Evolutionary conservation across 345 rosid species (phyloP), one percentile per base, ranked within the genome.

Genomic region (Camelina laxa): DNA sequence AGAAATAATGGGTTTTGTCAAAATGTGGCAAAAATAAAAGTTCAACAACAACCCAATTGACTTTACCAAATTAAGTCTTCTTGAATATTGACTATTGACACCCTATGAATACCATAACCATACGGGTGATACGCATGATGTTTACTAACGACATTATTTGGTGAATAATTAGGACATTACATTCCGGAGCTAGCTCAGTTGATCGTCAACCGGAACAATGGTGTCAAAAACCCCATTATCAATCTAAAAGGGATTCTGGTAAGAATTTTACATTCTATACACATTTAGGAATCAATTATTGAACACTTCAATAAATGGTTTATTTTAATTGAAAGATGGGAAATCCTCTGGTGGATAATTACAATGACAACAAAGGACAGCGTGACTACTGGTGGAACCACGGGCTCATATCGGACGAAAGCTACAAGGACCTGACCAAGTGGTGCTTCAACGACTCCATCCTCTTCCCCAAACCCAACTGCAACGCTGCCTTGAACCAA

Each of bases 231-330:
- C 1, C 83, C 91, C 27, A 62, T 72, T 16, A 80, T 93, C 39
- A 91, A 91, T 73, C 87, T 91, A 75, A 76, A 84, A 83, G 98
- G 95, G 10, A 89, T 93, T 75, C 38, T 90, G 87, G 98, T 90
- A 60, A 83, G 82, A 6, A 33, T 4, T 54, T 21, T 3, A 21
- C 4, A 21, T 2, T 55, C 1, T 33, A 7, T 17, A 55, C 42
- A 9, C 71, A 15, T 51, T 69, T 55, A 7, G 0, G 30, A 30
- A 11, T 39, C 15, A 36, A 27, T 15, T 21, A 6, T 44, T 51
- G 31, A 21, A 50, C 36, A 66, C 57, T 41, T 66, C 51, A 8
- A 48, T 49, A 12, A 36, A 27, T 48, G 12, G 19, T 13, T 44
- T 41, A n/a, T 6, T 44, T 14, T 14, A 60, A 5, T 27, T 31